These are phyloP conservation scores for Hypsizygus ulmarius DNA, from an alignment of 1,284 basidiomycete species.

Conservation along the genomic window DNA sequence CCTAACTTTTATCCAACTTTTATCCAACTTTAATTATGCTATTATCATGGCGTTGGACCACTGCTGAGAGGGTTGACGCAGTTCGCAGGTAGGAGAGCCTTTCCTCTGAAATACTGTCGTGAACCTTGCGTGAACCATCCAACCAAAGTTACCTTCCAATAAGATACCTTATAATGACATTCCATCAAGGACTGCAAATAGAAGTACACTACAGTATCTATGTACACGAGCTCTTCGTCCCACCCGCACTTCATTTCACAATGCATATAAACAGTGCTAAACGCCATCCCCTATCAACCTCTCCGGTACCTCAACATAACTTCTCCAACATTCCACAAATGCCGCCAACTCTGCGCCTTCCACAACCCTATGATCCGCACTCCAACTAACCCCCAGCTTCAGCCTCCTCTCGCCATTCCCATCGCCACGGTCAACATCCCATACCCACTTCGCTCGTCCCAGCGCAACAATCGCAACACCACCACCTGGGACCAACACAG, in stretches of 20 bases:
- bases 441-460: slow-evolving; percentile 54
- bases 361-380: slow-evolving; percentile 88
- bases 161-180: too few species aligned
- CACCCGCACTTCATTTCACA: too few species aligned
- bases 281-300: slow-evolving; percentile 66
- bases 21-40: too few species aligned
- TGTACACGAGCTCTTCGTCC: not conserved
- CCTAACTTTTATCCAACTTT: too few species aligned
- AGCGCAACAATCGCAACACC: slow-evolving; percentile 91
- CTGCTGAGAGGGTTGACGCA: too few species aligned
- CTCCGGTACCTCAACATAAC: slow-evolving; percentile 79
- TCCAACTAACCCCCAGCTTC: slow-evolving; percentile 80
- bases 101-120: too few species aligned
- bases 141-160: too few species aligned
- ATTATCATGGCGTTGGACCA: too few species aligned
- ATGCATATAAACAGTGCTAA: slow-evolving; percentile 20
- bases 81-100: too few species aligned
- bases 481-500: slow-evolving; percentile 84
- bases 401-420: slow-evolving; percentile 59
- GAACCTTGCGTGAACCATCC: too few species aligned
- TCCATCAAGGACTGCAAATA: too few species aligned
- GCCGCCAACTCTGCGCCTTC: slow-evolving; percentile 92
- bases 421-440: slow-evolving; percentile 17
- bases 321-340: slow-evolving; percentile 88
- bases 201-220: not conserved